Evolutionary conservation across 306 rosid species (phyloP).

Genomic region (Prunus padus): DNA sequence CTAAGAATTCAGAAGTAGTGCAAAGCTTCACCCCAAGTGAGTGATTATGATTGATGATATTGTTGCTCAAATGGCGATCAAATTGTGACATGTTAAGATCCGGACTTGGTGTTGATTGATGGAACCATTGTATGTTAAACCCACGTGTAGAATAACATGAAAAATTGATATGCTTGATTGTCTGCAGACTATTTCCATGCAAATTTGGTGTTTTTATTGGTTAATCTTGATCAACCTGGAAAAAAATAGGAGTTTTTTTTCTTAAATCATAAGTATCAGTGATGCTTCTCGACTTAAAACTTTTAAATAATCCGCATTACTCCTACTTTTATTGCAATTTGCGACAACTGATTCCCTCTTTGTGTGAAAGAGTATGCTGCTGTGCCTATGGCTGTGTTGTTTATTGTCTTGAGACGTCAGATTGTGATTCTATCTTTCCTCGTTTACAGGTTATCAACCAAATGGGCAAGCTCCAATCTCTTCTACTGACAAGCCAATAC

Average conservation of each 20-base stretch:
- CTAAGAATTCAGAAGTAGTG: not conserved
- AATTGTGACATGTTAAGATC: not conserved
- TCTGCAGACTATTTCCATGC: no score
- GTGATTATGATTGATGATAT: not conserved
- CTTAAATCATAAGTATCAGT: no score
- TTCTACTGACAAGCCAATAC: slow-evolving; percentile 21
- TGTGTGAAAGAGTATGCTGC: not conserved
- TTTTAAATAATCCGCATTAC: no score
- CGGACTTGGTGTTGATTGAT: not conserved
- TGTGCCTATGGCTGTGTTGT: not conserved
- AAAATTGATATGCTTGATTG: no score
- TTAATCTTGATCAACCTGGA: no score
- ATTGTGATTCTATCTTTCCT: not conserved
- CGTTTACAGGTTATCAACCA: slow-evolving; percentile 46
- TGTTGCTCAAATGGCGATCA: not conserved
- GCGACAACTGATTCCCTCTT: not conserved
- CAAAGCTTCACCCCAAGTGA: not conserved
- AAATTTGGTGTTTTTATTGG: no score
- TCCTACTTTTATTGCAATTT: not conserved
- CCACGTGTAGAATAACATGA: not conserved
- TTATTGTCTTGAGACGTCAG: not conserved
- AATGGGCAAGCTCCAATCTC: slow-evolving; percentile 58
- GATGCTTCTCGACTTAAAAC: no score
- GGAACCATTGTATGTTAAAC: not conserved
- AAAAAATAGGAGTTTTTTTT: no score